Base-by-base conservation (phyloP, 768 basidiomycete species). In the Strobilomyces echinocephalus region DNA sequence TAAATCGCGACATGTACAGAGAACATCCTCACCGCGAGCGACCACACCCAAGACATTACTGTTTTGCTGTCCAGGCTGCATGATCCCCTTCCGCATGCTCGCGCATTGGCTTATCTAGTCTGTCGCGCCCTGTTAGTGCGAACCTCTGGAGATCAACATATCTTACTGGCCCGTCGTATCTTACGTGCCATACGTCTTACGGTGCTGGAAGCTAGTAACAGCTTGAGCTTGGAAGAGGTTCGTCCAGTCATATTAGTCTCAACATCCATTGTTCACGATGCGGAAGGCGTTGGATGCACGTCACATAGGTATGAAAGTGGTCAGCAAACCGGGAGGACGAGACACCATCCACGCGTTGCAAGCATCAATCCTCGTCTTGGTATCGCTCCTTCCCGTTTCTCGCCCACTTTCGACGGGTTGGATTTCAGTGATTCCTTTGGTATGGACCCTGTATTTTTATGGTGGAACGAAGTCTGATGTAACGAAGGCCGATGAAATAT, bases 91-190 rank as follows among this genome's bases (percentile, higher is more conserved):
- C 63, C 79, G 0, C 77, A 87, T 56, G 72, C 79, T 30, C 77
- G 82, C 16, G 68, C 79, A 3, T 68, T 93, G 43, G 79, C 79
- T 0, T 81, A 82, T 62, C 72, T 93, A 10, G 71, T 89, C 49
- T 69, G 79, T n/a, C 77, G 82, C n/a, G 76, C 79, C 0, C 66
- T 94, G 49, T 66, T 93, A 31, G 67, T 68, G 31, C 76, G 76
- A 24, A 58, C 84, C 0, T 77, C 82, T 5, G 84, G 83, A 14
- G 78, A 80, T 38, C 78, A 78, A 47, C 83, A 83, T 57, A 65
- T 89, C 33, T 73, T 78, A 8, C 70, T 81, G 1, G 85, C 83
- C 1, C 68, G 73, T 28, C 69, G 72, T 44, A 59, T 82, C 3
- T 56, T 90, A 33, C 64, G 71, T 15, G 67, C 73, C 0, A 76